Percentiles rank a stretch among this genome's conserved stretches.
Conservation (phyloP, 192 early-diverging fungal species). For the Umbelopsis isabellina region DNA sequence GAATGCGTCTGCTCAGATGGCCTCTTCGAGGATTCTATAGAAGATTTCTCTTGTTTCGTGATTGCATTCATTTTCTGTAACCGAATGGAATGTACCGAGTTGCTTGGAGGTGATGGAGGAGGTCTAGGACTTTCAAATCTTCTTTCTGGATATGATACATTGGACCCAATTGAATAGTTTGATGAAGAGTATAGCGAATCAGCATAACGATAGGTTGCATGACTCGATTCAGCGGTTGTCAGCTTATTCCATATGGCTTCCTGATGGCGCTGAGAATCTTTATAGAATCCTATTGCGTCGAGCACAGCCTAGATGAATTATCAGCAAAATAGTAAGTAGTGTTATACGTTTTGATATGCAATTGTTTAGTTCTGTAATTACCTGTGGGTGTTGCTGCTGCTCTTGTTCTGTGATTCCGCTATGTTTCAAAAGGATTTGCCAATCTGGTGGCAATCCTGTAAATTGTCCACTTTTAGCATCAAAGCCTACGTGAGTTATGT, state of each 20-base stretch:
- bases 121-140: constrained; percentile 11
- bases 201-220: not conserved
- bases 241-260: constrained; percentile 18
- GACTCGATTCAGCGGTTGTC: not conserved
- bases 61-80: not conserved
- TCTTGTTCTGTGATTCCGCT: constrained; percentile 95
- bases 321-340: not conserved
- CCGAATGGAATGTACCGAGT: not conserved
- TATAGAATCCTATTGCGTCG: constrained; percentile 83
- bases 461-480: constrained; percentile 96
- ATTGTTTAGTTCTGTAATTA: constrained; percentile 16
- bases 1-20: not conserved
- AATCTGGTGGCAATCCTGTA: constrained; percentile 91
- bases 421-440: constrained; percentile 86
- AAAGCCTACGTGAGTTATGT: constrained; percentile 97
- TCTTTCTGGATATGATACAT: not conserved
- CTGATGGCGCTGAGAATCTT: constrained; percentile 47
- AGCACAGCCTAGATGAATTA: constrained; percentile 62
- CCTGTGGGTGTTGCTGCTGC: constrained; percentile 89
- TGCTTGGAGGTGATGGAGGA: constrained; percentile 3
- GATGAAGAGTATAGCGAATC: not conserved
- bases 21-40: not conserved
- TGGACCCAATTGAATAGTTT: not conserved
- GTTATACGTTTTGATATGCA: not conserved
- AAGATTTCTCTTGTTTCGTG: not conserved